phyloP scores from a whole-genome alignment of 208 protist species.

The Trypanosoma mega region DNA sequence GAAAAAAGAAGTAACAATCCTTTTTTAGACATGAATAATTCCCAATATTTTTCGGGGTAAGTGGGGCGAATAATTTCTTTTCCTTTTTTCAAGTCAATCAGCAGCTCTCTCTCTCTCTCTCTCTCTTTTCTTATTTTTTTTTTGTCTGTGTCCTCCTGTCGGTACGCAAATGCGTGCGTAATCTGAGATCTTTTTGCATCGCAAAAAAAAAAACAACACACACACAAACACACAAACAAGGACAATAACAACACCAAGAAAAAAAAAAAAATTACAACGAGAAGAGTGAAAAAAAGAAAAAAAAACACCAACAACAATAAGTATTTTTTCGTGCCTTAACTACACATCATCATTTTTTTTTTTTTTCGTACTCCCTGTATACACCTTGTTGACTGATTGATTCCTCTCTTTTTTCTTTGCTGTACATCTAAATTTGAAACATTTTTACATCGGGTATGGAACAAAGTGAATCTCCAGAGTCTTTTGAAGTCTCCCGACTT shows the following conservation, averaged over 20 bases:
- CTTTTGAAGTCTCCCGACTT: constrained; percentile 59
- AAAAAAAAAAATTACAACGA: constrained; percentile 10
- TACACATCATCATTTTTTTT: neutral
- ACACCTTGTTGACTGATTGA: neutral
- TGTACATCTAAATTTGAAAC: constrained; percentile 13
- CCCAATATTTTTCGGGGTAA: no score
- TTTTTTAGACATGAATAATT: no score
- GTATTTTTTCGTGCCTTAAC: neutral
- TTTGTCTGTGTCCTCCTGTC: no score
- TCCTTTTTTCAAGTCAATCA: no score
- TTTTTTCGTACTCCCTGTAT: neutral
- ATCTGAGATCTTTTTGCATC: no score
- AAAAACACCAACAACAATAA: neutral
- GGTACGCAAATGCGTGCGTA: no score
- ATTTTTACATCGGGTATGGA: constrained; percentile 36
- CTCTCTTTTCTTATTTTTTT: no score
- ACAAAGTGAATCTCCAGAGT: constrained; percentile 79
- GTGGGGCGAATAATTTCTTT: no score
- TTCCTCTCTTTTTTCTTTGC: constrained; percentile 13
- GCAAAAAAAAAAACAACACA: neutral
- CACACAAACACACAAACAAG: neutral
- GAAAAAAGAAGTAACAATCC: no score
- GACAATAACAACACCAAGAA: neutral
- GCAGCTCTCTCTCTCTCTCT: no score
- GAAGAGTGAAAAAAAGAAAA: constrained; percentile 3